Evolutionary conservation across 148 eudicot species (phyloP), one percentile per base, ranked within the genome.

Genomic region (Nepenthes gracilis): DNA sequence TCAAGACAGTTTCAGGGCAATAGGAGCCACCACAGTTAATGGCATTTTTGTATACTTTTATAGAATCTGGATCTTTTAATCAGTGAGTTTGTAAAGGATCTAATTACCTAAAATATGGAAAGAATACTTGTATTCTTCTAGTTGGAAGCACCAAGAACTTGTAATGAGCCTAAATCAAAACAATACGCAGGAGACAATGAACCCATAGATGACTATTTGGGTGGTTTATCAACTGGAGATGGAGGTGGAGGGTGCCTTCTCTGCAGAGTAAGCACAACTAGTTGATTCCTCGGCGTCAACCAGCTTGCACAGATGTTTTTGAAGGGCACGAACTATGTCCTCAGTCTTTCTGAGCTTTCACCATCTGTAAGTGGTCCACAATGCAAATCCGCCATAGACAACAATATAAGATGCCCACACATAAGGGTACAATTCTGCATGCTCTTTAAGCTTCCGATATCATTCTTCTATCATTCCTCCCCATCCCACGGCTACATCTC

Each of bases 341-440:
- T 92, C 96, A 5, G 90, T 88, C 54, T 43, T 75, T 1, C 90
- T 85, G 12, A 92, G 96, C 74, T 71, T 85, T 68, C 82, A 79
- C 81, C 83, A 92, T 62, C 88, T 75, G 71, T 88, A 92, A 12
- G 94, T 64, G 33, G 69, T 35, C 96, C 94, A 88, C 13, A 88
- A 72, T n/a, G 85, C 87, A 72, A 92, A 74, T 12, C 88, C 88
- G 13, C 94, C 90, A 51, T 92, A 88, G 12, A 85, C 96, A 50
- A 88, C 69, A 10, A 64, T 54, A 64, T 92, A 92, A 43, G 98
- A 85, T 36, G 77, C 86, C 91, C 98, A 92, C 2, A 88, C 94
- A 66, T 80, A 49, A 49, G 53, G 53, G 53, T 49, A 49, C 11
- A 12, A 0, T 49, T 49, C 53, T 49, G 53, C 53, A 49, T 49